phyloP scores from a whole-genome alignment of 305 asterid species.

The Fraxinus velutina region DNA sequence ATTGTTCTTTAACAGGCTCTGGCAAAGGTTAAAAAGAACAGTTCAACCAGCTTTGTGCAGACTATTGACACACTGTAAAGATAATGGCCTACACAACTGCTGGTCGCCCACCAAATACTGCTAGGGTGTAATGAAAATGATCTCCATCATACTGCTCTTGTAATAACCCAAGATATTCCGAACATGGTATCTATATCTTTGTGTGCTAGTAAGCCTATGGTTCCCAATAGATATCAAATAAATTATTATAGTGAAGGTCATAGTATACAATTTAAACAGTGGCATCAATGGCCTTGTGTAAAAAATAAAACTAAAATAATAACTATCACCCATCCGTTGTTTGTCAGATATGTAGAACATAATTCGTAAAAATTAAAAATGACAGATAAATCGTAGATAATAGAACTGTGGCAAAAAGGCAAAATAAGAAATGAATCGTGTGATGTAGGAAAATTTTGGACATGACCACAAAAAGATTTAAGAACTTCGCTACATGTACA shows the following conservation, averaged over 20 bases:
- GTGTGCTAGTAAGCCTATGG: not conserved
- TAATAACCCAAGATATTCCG: not conserved
- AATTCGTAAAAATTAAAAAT: not conserved
- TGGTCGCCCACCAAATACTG: not conserved
- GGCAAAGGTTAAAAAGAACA: slow-evolving; percentile 4
- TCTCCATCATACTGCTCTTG: not conserved
- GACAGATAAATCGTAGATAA: not conserved
- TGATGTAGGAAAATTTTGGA: not conserved
- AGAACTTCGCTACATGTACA: no score
- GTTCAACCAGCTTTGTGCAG: slow-evolving; percentile 2
- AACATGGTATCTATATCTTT: not conserved
- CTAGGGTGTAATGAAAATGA: not conserved
- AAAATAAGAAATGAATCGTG: slow-evolving; percentile 1
- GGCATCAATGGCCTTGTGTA: not conserved
- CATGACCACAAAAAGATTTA: not conserved
- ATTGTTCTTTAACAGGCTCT: not conserved
- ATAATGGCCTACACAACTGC: not conserved
- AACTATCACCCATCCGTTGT: not conserved
- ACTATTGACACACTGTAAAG: not conserved
- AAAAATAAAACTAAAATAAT: not conserved
- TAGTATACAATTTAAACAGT: not conserved
- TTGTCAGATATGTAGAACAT: not conserved
- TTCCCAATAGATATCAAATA: not conserved
- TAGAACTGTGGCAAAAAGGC: not conserved
- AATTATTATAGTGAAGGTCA: not conserved